Evolutionary conservation across 2,329 filamentous ascomycete genomes (phyloP).

Genomic region (Colletotrichum sp.): DNA sequence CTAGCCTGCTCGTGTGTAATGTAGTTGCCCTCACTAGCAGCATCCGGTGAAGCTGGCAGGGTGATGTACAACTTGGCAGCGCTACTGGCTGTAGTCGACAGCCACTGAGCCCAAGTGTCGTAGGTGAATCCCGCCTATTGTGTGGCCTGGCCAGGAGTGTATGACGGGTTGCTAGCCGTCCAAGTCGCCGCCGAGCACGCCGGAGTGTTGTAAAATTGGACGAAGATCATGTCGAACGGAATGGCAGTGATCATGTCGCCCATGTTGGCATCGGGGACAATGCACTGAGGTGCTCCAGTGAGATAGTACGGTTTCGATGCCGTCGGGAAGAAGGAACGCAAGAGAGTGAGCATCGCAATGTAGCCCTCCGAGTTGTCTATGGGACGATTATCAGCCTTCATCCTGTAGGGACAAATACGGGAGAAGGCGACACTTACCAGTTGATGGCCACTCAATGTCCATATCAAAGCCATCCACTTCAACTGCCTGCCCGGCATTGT

Average conservation of each 20-base stretch:
- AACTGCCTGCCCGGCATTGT: constrained; percentile 24
- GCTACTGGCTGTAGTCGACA: constrained; percentile 27
- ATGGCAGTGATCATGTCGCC: constrained; percentile 41
- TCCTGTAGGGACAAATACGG: neutral
- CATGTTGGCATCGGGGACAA: constrained; percentile 42
- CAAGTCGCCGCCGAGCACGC: constrained; percentile 36
- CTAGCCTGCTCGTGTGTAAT: constrained; percentile 23
- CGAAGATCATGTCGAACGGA: constrained; percentile 45
- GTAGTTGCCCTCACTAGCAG: constrained; percentile 27
- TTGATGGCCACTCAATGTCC: constrained; percentile 35
- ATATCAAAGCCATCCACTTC: constrained; percentile 37
- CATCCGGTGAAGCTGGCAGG: constrained; percentile 29
- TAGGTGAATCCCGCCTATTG: constrained; percentile 32
- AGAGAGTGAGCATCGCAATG: constrained; percentile 28
- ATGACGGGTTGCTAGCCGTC: constrained; percentile 27
- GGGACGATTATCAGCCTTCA: neutral
- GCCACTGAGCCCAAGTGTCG: constrained; percentile 29
- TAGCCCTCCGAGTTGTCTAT: constrained; percentile 33
- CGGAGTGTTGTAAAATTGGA: constrained; percentile 55
- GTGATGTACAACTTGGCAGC: constrained; percentile 34
- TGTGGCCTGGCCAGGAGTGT: constrained; percentile 24
- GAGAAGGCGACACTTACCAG: neutral
- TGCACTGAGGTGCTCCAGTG: constrained; percentile 51
- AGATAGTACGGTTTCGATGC: constrained; percentile 42
- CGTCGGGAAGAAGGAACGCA: constrained; percentile 27